phyloP scores from a whole-genome alignment of 2,329 filamentous ascomycete genomes.

The Colletotrichum plurivorum region DNA sequence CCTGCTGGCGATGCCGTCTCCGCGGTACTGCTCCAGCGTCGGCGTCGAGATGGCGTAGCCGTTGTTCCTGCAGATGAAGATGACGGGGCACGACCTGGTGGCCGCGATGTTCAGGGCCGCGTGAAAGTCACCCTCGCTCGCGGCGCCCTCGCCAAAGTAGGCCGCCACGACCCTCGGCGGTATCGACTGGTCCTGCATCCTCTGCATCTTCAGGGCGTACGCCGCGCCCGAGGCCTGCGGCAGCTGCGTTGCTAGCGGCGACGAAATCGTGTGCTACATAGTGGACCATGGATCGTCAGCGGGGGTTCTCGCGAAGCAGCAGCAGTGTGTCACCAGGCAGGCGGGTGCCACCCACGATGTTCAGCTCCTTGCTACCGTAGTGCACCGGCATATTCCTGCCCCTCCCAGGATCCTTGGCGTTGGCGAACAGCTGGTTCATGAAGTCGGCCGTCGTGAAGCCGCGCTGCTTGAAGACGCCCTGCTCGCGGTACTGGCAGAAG shows the following conservation, averaged over 20 bases:
- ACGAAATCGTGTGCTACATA: constrained; percentile 82
- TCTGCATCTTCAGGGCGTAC: constrained; percentile 88
- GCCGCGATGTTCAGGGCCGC: constrained; percentile 92
- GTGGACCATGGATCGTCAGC: background rate
- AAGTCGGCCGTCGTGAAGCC: constrained; percentile 91
- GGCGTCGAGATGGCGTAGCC: constrained; percentile 93
- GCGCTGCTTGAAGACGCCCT: constrained; percentile 90
- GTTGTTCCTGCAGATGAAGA: constrained; percentile 95
- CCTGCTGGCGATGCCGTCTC: constrained; percentile 89
- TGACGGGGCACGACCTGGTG: constrained; percentile 86
- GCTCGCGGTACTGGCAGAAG: constrained; percentile 95
- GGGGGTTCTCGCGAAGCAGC: background rate
- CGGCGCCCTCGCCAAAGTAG: constrained; percentile 93
- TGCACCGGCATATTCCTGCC: constrained; percentile 98
- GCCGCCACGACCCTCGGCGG: constrained; percentile 81
- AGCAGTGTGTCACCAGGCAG: background rate
- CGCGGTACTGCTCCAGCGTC: constrained; percentile 90
- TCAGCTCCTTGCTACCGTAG: constrained; percentile 87
- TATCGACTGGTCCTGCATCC: constrained; percentile 77
- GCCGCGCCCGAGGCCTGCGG: constrained; percentile 90
- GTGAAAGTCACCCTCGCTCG: constrained; percentile 93
- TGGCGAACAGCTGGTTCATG: constrained; percentile 96
- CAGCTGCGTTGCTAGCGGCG: constrained; percentile 88
- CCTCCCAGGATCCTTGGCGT: constrained; percentile 81
- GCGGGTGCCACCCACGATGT: constrained; percentile 75